phyloP scores from a whole-genome alignment of 441 rosid genomes.

The Brassica balearica region DNA sequence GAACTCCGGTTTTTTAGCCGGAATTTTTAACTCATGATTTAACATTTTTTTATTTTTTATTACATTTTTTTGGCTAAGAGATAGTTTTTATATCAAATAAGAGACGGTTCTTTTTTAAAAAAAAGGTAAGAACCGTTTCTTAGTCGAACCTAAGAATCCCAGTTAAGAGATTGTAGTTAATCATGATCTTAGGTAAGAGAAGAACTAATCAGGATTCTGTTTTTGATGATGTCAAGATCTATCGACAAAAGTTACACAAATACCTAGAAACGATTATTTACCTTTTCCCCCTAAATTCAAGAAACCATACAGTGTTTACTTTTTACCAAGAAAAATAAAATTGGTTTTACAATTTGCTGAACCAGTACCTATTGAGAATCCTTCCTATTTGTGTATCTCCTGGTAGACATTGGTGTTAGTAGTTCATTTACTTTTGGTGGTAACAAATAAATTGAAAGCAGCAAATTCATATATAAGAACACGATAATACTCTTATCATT shows the following conservation, averaged over 20 bases:
- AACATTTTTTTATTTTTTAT: too few relatives aligned
- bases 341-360: not conserved
- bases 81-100: too few relatives aligned
- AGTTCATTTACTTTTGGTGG: not conserved
- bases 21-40: too few relatives aligned
- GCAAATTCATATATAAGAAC: slow-evolving; percentile 10
- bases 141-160: too few relatives aligned
- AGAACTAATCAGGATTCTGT: not conserved
- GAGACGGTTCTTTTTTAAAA: too few relatives aligned
- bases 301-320: not conserved
- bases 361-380: not conserved
- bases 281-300: not conserved
- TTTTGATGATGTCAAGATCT: not conserved
- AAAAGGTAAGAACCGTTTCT: too few relatives aligned
- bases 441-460: not conserved
- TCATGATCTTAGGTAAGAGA: not conserved
- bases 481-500: slow-evolving; percentile 7
- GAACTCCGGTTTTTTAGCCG: too few relatives aligned
- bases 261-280: not conserved
- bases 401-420: not conserved
- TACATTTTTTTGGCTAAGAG: too few relatives aligned
- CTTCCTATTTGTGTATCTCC: not conserved
- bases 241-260: not conserved
- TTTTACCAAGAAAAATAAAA: not conserved
- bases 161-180: too few relatives aligned